These are phyloP conservation scores for Tagetes erecta DNA, from an alignment of 129 eudicot genomes.

Conservation along the genomic window DNA sequence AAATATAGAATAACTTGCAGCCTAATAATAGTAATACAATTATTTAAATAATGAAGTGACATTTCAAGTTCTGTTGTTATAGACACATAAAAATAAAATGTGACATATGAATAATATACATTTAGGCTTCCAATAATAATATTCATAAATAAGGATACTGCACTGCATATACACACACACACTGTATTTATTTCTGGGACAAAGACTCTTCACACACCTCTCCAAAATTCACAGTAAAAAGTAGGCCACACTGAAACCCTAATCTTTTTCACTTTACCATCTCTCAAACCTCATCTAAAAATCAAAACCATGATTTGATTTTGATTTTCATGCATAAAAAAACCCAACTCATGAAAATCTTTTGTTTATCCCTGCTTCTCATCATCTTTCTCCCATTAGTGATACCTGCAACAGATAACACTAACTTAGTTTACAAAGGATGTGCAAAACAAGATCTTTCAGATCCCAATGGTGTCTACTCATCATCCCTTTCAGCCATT, in stretches of 20 bases:
- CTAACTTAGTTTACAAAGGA: slow-evolving; percentile 74
- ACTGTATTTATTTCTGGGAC: neutral
- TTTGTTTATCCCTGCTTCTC: neutral
- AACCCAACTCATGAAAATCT: slow-evolving; percentile 24
- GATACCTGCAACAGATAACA: slow-evolving; percentile 56
- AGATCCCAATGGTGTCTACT: slow-evolving; percentile 82
- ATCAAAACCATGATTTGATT: slow-evolving; percentile 29
- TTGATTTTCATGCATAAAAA: too few species aligned
- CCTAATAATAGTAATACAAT: too few species aligned
- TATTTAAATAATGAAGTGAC: too few species aligned
- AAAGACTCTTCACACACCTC: neutral
- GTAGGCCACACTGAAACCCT: slow-evolving; percentile 36
- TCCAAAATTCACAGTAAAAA: slow-evolving; percentile 22
- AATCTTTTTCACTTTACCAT: slow-evolving; percentile 11
- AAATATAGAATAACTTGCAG: too few species aligned
- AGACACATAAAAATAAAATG: too few species aligned
- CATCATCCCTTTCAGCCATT: slow-evolving; percentile 70
- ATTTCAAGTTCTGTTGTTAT: too few species aligned
- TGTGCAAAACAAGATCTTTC: slow-evolving; percentile 69
- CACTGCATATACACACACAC: too few species aligned
- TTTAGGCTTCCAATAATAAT: neutral
- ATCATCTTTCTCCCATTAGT: slow-evolving; percentile 21
- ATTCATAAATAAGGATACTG: neutral
- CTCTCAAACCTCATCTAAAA: slow-evolving; percentile 21
- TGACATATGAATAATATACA: neutral